A percentile compares a stretch with the other conserved stretches of the same genome.
Evolutionary conservation across 805 yeast species (phyloP).

Genomic region (Sugiyamaella marilandica): DNA sequence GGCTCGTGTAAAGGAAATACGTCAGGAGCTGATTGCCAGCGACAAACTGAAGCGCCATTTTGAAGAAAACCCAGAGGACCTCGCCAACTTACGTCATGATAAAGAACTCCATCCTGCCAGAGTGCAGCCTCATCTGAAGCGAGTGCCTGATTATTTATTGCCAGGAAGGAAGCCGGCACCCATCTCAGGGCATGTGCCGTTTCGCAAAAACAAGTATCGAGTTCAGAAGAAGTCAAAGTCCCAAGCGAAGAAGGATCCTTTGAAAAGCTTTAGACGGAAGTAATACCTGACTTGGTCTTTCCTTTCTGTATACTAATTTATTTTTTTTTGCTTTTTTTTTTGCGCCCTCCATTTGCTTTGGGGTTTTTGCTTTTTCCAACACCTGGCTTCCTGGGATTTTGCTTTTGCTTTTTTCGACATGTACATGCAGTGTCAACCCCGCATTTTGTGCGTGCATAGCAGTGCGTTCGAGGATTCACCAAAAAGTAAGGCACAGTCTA

Average conservation of each 20-base stretch:
- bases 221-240: conserved; percentile 18
- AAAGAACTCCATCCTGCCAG: conserved; percentile 79
- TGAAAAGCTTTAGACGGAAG: conserved; percentile 45
- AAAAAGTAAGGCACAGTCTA: no score
- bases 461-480: no score
- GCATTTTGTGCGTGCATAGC: no score
- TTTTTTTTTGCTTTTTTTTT: no score
- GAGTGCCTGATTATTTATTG: conserved; percentile 86
- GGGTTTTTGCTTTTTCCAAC: no score
- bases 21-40: conserved; percentile 78
- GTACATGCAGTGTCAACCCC: no score
- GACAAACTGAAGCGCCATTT: conserved; percentile 90
- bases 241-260: conserved; percentile 47
- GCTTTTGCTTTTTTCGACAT: no score
- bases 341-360: no score
- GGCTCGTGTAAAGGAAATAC: conserved; percentile 85
- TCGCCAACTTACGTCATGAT: conserved; percentile 85
- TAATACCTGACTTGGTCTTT: background rate
- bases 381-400: no score
- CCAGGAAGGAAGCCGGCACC: conserved; percentile 41
- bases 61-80: conserved; percentile 95
- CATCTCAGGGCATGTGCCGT: conserved; percentile 21
- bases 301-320: no score
- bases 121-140: conserved; percentile 76
- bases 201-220: conserved; percentile 25